phyloP scores from a whole-genome alignment of 148 eudicot genomes.

The Talinum fruticosum region DNA sequence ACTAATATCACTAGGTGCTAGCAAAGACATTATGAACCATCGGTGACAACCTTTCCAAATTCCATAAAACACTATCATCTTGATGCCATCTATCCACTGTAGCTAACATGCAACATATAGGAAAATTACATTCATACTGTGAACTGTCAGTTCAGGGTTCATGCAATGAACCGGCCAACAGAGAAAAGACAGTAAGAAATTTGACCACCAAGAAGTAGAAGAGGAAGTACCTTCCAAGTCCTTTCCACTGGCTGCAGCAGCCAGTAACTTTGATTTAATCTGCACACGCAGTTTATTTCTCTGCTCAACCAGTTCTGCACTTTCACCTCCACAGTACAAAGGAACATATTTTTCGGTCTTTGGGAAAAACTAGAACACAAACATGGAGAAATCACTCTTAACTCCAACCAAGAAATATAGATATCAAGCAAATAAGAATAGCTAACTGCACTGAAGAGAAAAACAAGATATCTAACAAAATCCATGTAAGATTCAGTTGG shows the following conservation, averaged over 20 bases:
- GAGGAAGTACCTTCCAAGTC: conserved; percentile 75
- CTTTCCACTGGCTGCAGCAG: conserved; percentile 96
- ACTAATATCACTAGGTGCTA: neutral
- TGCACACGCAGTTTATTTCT: conserved; percentile 68
- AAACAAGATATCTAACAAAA: neutral
- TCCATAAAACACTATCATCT: neutral
- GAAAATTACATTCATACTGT: neutral
- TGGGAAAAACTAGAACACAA: conserved; percentile 78
- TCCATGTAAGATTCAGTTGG: neutral
- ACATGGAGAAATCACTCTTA: conserved; percentile 17
- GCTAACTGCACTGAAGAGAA: neutral
- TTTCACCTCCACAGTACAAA: conserved; percentile 76
- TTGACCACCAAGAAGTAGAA: neutral
- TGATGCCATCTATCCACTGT: neutral
- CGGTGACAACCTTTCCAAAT: neutral
- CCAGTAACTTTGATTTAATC: conserved; percentile 73
- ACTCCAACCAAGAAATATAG: neutral
- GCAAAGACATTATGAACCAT: neutral
- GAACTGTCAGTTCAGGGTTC: neutral
- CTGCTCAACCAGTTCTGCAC: conserved; percentile 55
- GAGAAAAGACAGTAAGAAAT: neutral
- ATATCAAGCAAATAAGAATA: conserved; percentile 3
- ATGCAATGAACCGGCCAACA: neutral
- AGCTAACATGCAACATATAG: neutral
- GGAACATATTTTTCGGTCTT: conserved; percentile 88